A percentile compares a stretch with the other conserved stretches of the same genome.
Conservation (phyloP, 257 asterid genomes). For the Rhazya stricta region DNA sequence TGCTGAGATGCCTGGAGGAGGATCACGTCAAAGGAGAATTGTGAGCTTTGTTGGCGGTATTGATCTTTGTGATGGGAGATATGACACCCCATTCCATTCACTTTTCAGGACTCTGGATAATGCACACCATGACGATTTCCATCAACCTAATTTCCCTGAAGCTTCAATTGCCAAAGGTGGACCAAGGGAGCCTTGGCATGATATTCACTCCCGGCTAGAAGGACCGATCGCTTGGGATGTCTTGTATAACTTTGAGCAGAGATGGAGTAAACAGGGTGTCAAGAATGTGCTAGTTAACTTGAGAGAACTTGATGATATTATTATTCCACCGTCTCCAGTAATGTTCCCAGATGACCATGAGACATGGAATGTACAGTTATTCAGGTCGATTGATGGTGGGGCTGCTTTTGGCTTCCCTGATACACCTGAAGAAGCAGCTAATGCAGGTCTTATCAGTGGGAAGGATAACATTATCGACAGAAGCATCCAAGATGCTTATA, state of each 20-base stretch:
- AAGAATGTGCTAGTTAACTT: conserved; percentile 56
- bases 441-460: conserved; percentile 73
- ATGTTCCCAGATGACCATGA: conserved; percentile 64
- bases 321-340: conserved; percentile 73
- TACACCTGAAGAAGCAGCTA: conserved; percentile 67
- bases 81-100: conserved; percentile 77
- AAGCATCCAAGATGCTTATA: conserved; percentile 84
- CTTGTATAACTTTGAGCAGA: conserved; percentile 74
- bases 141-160: conserved; percentile 69
- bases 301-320: conserved; percentile 52
- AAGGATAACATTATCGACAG: conserved; percentile 73
- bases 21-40: conserved; percentile 42
- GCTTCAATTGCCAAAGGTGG: conserved; percentile 70
- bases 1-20: conserved; percentile 45
- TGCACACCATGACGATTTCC: conserved; percentile 82
- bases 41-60: conserved; percentile 91
- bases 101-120: conserved; percentile 76
- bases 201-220: conserved; percentile 69
- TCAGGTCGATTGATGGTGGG: conserved; percentile 86
- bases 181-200: conserved; percentile 92
- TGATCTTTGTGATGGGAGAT: conserved; percentile 83
- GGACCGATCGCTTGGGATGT: conserved; percentile 95
- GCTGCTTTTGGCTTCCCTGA: conserved; percentile 91
- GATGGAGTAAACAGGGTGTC: conserved; percentile 87
- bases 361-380: conserved; percentile 78